These are phyloP conservation scores for Aurifilum marmelostoma DNA, from an alignment of 2,329 filamentous ascomycete species.

Conservation along the genomic window DNA sequence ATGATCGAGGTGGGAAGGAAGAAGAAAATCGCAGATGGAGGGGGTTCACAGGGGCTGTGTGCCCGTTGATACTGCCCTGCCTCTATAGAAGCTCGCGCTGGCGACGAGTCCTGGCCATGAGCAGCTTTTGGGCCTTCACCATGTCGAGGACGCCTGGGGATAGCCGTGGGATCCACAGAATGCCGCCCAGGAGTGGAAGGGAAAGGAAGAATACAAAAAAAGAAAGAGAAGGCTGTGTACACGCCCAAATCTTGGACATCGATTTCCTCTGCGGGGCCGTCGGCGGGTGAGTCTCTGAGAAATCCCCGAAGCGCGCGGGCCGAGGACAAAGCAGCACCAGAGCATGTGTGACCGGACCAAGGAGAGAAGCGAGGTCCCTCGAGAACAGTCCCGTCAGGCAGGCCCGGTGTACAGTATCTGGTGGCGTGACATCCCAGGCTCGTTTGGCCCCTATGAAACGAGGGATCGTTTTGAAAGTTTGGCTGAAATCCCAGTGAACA, in stretches of 20 bases:
- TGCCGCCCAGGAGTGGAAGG: background rate
- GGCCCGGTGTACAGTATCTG: background rate
- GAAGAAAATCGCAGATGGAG: background rate
- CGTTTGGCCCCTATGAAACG: slow-evolving; percentile 21
- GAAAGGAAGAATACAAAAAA: background rate
- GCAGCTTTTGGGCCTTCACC: background rate
- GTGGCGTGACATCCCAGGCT: background rate
- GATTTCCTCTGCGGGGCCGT: background rate
- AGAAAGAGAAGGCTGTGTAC: background rate
- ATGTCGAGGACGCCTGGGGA: no score
- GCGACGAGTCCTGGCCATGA: background rate
- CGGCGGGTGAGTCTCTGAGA: background rate
- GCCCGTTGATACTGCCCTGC: background rate
- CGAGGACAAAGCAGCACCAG: background rate
- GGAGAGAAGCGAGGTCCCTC: background rate
- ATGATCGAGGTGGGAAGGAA: background rate
- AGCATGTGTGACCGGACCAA: background rate
- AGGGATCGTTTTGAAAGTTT: slow-evolving; percentile 22
- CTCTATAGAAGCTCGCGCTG: background rate
- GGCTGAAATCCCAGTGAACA: slow-evolving; percentile 4
- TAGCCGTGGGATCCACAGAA: background rate
- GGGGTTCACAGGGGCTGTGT: background rate
- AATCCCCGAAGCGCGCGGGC: background rate
- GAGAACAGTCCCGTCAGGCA: slow-evolving; percentile 8
- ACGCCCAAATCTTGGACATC: background rate